Evolutionary conservation across 2,329 filamentous ascomycete genomes (phyloP).

Genomic region (Pezicula carpinea): DNA sequence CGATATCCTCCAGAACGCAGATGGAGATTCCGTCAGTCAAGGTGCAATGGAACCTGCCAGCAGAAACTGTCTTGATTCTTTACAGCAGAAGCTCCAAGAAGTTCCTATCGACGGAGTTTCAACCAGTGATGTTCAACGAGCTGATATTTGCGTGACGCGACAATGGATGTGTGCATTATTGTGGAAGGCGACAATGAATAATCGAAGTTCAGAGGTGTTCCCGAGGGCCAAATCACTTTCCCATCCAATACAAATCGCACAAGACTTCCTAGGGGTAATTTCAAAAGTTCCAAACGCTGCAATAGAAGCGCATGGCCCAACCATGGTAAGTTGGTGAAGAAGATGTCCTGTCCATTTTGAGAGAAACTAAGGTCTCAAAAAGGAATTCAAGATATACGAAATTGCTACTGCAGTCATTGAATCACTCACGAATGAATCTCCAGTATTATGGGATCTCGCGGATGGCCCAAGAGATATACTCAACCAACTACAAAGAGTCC

Average conservation of each 20-base stretch:
- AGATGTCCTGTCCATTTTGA: background rate
- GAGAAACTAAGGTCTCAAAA: background rate
- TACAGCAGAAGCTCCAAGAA: slow-evolving; percentile 40
- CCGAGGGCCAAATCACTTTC: slow-evolving; percentile 20
- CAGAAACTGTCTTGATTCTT: slow-evolving; percentile 30
- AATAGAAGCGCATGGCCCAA: slow-evolving; percentile 44
- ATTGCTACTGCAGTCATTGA: slow-evolving; percentile 42
- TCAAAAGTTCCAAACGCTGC: slow-evolving; percentile 39
- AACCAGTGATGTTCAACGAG: slow-evolving; percentile 55
- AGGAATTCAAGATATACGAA: slow-evolving; percentile 41
- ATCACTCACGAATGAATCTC: slow-evolving; percentile 23
- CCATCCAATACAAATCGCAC: slow-evolving; percentile 39
- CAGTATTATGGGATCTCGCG: slow-evolving; percentile 9
- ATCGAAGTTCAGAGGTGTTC: background rate
- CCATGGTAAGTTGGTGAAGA: slow-evolving; percentile 28
- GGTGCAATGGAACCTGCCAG: slow-evolving; percentile 4
- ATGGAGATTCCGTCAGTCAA: background rate
- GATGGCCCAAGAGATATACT: slow-evolving; percentile 33
- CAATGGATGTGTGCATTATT: slow-evolving; percentile 64
- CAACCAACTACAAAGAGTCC: slow-evolving; percentile 32
- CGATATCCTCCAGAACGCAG: slow-evolving; percentile 32
- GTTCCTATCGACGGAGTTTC: slow-evolving; percentile 33
- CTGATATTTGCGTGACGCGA: slow-evolving; percentile 63
- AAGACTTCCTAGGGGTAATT: slow-evolving; percentile 40
- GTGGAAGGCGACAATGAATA: slow-evolving; percentile 39